phyloP scores from a whole-genome alignment of 2,329 filamentous ascomycete species.

The Colletotrichum liaoningense region DNA sequence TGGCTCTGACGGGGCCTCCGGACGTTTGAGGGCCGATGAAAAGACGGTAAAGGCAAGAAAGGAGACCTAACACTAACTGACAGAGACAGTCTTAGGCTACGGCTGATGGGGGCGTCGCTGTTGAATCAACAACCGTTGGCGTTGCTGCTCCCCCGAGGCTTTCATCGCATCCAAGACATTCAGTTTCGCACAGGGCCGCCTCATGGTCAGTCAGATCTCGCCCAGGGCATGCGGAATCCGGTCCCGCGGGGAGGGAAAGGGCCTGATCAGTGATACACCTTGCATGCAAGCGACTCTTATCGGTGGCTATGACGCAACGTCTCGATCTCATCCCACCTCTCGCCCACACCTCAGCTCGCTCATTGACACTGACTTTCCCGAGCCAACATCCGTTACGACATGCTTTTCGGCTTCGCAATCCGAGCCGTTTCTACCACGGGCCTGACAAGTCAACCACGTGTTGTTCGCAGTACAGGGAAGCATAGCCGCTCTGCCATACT shows the following conservation, averaged over 20 bases:
- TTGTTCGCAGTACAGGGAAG: background rate
- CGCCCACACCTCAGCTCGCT: slow-evolving; percentile 5
- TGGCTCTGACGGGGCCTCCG: background rate
- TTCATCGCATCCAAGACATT: slow-evolving; percentile 1
- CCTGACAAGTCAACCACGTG: background rate
- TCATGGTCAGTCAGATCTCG: slow-evolving; percentile 5
- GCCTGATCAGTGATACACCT: slow-evolving; percentile 9
- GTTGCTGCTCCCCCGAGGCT: slow-evolving; percentile 7
- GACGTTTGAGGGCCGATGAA: background rate
- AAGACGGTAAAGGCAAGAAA: background rate
- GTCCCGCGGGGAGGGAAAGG: slow-evolving; percentile 18
- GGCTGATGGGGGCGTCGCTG: slow-evolving; percentile 4
- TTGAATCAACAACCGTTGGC: slow-evolving; percentile 22
- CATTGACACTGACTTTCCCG: background rate
- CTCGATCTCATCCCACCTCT: slow-evolving; percentile 26
- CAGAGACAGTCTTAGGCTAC: slow-evolving; percentile 1
- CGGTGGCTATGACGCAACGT: slow-evolving; percentile 33
- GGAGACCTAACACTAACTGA: background rate
- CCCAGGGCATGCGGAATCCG: slow-evolving; percentile 6
- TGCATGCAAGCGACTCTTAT: slow-evolving; percentile 35
- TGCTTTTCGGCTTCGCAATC: slow-evolving; percentile 8
- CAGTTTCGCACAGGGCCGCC: slow-evolving; percentile 26
- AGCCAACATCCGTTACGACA: background rate
- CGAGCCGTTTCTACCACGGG: background rate
- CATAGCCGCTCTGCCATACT: background rate